Conservation (phyloP, 805 yeast genomes). For the Blastobotrys mokoenaii region DNA sequence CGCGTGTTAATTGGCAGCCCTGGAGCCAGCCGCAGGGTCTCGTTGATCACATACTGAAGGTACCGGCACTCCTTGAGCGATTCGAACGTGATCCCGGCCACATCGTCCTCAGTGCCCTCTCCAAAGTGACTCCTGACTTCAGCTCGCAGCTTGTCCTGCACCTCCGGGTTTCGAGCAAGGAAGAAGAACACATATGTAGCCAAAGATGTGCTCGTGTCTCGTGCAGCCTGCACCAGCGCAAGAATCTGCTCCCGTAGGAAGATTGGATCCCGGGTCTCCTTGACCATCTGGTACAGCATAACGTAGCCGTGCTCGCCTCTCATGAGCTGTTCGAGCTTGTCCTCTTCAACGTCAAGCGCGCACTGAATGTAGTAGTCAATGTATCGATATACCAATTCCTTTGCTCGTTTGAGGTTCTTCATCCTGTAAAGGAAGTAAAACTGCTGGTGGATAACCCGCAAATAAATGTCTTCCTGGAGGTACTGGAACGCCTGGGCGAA, state of each 20-base stretch:
- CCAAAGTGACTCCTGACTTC: conserved; percentile 17
- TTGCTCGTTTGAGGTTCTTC: not conserved
- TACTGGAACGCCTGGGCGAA: conserved; percentile 1
- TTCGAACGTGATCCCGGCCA: conserved; percentile 28
- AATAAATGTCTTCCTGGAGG: not conserved
- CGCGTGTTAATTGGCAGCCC: conserved; percentile 40
- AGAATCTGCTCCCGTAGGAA: conserved; percentile 39
- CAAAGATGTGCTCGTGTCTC: conserved; percentile 44
- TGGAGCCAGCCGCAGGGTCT: conserved; percentile 38
- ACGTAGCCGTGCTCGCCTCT: conserved; percentile 33
- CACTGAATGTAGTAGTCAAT: conserved; percentile 34
- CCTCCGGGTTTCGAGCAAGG: conserved; percentile 34
- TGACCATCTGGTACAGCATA: conserved; percentile 40
- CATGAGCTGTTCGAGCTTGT: conserved; percentile 5
- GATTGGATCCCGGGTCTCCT: conserved; percentile 37
- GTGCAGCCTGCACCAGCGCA: conserved; percentile 42
- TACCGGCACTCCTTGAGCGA: conserved; percentile 36
- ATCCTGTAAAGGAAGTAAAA: no score
- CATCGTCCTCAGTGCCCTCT: conserved; percentile 16
- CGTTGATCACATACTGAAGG: conserved; percentile 37
- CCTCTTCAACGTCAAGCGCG: conserved; percentile 25
- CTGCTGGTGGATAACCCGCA: not conserved
- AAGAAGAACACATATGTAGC: conserved; percentile 36
- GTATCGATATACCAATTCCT: conserved; percentile 18
- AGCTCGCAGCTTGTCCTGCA: conserved; percentile 31